A percentile compares a stretch with the other conserved stretches of the same genome.
Conservation (phyloP, 805 yeast species). For the Teunomyces gatunensis region DNA sequence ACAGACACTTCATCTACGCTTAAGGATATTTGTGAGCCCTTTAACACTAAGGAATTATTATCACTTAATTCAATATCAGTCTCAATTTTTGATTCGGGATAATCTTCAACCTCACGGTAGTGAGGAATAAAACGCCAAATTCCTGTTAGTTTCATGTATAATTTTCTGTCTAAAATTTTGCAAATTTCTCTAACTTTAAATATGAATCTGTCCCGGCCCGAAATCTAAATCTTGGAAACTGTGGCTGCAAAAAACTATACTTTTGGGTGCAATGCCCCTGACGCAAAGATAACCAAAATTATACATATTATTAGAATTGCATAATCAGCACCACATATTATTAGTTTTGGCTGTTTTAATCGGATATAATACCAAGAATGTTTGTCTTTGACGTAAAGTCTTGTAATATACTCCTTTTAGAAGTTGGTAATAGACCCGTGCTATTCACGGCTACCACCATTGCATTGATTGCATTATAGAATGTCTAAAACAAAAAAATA, state of each 20-base stretch:
- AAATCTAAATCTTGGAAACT: not conserved
- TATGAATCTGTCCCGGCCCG: no score
- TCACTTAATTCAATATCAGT: not conserved
- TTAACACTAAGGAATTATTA: not conserved
- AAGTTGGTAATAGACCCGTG: no score
- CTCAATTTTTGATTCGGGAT: not conserved
- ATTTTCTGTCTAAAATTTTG: not conserved
- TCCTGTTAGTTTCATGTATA: not conserved
- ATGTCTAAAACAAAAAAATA: no score
- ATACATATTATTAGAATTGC: not conserved
- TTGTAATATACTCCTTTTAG: no score
- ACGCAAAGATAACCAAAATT: not conserved
- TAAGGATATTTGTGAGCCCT: not conserved
- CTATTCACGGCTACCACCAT: no score
- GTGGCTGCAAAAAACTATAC: not conserved
- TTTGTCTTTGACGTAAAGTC: no score
- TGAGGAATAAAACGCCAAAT: constrained; percentile 1
- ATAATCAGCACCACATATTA: not conserved
- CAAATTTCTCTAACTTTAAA: not conserved
- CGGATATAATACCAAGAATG: not conserved
- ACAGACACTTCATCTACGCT: not conserved
- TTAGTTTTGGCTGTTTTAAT: not conserved
- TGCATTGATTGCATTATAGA: no score
- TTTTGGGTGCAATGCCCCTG: not conserved
- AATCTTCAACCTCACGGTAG: constrained; percentile 3